Conservation (phyloP, 225 moss, liverwort and hornwort species). For the Neckera pumila region DNA sequence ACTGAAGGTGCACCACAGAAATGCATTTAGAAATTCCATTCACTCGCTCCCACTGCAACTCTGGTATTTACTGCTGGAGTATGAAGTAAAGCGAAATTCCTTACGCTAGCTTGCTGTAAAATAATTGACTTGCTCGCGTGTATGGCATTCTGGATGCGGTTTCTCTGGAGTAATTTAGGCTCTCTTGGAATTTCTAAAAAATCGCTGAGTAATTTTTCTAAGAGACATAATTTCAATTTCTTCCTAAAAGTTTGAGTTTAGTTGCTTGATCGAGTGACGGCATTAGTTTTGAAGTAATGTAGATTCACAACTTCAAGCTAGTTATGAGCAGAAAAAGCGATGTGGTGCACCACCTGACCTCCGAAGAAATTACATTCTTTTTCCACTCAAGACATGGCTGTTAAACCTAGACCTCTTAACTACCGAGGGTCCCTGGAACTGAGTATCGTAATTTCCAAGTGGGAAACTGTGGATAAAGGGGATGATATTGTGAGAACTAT, state of each 20-base stretch:
- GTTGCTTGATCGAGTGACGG: neutral
- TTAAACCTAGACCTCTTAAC: no score
- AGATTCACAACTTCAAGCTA: neutral
- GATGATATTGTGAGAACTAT: neutral
- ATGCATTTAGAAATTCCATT: neutral
- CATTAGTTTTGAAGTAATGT: neutral
- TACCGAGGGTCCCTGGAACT: no score
- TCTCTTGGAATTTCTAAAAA: neutral
- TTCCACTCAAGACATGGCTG: no score
- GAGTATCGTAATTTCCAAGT: neutral
- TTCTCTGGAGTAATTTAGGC: neutral
- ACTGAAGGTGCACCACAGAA: neutral
- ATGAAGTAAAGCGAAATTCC: neutral
- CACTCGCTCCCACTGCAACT: neutral
- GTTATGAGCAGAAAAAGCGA: neutral
- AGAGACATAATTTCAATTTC: neutral
- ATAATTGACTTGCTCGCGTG: neutral
- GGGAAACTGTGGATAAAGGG: no score
- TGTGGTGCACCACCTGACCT: neutral
- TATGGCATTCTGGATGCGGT: neutral
- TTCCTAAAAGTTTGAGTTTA: neutral
- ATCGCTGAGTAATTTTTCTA: neutral
- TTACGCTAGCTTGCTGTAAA: neutral
- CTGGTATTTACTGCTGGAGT: neutral
- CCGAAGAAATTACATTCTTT: neutral